Evolutionary conservation across 352 stramenopile species (phyloP).

Genomic region (Aphanomyces euteiches): DNA sequence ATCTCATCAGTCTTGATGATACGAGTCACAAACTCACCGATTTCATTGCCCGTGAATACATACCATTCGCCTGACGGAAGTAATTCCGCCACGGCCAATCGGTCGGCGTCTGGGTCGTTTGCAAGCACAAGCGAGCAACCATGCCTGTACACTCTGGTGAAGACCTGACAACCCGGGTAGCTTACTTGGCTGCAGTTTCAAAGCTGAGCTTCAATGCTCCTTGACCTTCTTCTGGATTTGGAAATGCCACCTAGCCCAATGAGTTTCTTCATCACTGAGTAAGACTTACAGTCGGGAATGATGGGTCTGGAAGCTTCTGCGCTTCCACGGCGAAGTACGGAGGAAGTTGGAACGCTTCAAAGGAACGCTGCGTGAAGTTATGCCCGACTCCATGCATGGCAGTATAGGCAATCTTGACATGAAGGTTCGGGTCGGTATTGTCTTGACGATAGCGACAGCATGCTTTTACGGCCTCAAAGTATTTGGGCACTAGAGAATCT

Average conservation of each 20-base stretch:
- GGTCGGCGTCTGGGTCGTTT: conserved; percentile 98
- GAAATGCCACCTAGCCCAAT: conserved; percentile 80
- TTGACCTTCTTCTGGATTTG: conserved; percentile 97
- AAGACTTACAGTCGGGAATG: conserved; percentile 87
- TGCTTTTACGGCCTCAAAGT: conserved; percentile 48
- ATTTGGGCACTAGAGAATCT: conserved; percentile 58
- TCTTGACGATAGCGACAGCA: conserved; percentile 66
- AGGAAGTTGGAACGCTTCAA: conserved; percentile 85
- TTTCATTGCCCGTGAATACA: conserved; percentile 98
- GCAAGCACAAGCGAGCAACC: conserved; percentile 90
- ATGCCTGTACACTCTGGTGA: conserved; percentile 10
- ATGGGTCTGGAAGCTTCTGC: conserved; percentile 91
- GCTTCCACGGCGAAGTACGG: conserved; percentile 80
- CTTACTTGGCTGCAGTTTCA: conserved; percentile 69
- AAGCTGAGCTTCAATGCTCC: conserved; percentile 94
- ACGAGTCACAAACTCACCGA: conserved; percentile 56
- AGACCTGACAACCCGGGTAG: conserved; percentile 32
- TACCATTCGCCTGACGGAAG: conserved; percentile 83
- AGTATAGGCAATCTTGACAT: conserved; percentile 91
- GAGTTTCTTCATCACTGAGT: not conserved
- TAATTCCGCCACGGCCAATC: conserved; percentile 93
- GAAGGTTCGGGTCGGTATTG: conserved; percentile 50
- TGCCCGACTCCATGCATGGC: conserved; percentile 98
- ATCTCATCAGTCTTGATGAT: not conserved
- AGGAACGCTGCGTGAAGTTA: conserved; percentile 88